Conservation (phyloP, 176 grass and related monocot species). For the Thalia dealbata region DNA sequence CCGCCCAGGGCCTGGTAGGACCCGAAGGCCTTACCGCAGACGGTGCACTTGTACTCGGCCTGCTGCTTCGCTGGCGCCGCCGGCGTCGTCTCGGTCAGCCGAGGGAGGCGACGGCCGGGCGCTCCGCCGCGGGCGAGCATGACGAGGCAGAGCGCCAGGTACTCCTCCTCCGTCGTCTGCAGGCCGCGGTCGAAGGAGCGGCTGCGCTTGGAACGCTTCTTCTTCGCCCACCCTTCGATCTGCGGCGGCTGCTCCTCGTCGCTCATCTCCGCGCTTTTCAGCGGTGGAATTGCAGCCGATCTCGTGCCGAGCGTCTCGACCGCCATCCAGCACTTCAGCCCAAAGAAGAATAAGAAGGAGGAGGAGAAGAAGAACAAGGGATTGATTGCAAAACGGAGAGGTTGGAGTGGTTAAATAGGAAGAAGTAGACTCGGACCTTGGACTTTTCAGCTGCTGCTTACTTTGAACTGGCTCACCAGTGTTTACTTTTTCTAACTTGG, state of each 20-base stretch:
- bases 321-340: not conserved
- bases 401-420: not conserved
- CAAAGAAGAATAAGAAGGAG: not conserved
- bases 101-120: not conserved
- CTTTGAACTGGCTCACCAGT: not conserved
- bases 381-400: not conserved
- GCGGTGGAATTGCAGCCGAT: not conserved
- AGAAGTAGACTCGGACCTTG: not conserved
- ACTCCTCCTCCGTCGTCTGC: conserved; percentile 70
- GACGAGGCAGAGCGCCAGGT: conserved; percentile 83
- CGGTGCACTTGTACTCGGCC: conserved; percentile 72
- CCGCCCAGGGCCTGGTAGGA: conserved; percentile 95
- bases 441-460: not conserved
- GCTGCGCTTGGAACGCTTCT: conserved; percentile 63
- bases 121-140: conserved; percentile 65
- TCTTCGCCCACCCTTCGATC: conserved; percentile 59
- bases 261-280: conserved; percentile 4
- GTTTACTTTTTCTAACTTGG: too few species aligned
- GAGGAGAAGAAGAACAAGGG: not conserved
- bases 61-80: not conserved
- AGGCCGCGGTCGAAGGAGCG: conserved; percentile 27
- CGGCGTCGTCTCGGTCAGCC: not conserved
- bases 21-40: conserved; percentile 74
- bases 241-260: conserved; percentile 42
- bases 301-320: not conserved